A percentile compares a stretch with the other conserved stretches of the same genome.
These are phyloP conservation scores for Platismatia glauca DNA, from an alignment of 495 filamentous ascomycete species.

Conservation along the genomic window DNA sequence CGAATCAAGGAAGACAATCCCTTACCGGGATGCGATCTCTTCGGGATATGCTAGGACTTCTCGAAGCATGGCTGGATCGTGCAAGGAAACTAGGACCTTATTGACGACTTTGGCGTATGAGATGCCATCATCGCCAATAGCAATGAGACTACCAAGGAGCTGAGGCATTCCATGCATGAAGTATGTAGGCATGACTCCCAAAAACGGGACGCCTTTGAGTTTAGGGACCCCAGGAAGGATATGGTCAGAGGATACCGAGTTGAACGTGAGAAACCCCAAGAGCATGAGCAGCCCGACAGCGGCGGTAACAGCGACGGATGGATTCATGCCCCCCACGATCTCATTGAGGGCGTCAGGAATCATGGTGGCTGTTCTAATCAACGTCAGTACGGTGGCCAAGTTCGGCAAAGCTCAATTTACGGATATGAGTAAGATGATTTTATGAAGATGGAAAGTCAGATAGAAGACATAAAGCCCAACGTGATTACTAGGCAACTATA, in stretches of 20 bases:
- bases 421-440: constrained; percentile 1
- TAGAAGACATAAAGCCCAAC: background rate
- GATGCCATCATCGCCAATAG: constrained; percentile 21
- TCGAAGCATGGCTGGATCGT: constrained; percentile 21
- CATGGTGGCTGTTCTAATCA: constrained; percentile 13
- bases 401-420: too few species aligned
- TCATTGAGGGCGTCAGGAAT: constrained; percentile 11
- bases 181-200: constrained; percentile 21
- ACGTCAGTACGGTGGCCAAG: constrained; percentile 1
- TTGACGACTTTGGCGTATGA: constrained; percentile 20
- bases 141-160: constrained; percentile 20
- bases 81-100: constrained; percentile 20
- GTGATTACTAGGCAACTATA: background rate
- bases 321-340: constrained; percentile 9
- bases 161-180: constrained; percentile 21
- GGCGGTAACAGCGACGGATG: constrained; percentile 17
- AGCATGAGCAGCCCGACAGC: constrained; percentile 19
- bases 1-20: background rate
- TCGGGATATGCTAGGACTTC: constrained; percentile 22
- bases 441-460: background rate
- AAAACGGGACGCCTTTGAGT: constrained; percentile 21
- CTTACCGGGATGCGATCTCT: constrained; percentile 21
- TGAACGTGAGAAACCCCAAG: constrained; percentile 21
- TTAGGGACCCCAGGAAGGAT: constrained; percentile 19
- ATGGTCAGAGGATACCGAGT: constrained; percentile 15